phyloP scores from a whole-genome alignment of 208 protist genomes.

The Crithidia sp. region DNA sequence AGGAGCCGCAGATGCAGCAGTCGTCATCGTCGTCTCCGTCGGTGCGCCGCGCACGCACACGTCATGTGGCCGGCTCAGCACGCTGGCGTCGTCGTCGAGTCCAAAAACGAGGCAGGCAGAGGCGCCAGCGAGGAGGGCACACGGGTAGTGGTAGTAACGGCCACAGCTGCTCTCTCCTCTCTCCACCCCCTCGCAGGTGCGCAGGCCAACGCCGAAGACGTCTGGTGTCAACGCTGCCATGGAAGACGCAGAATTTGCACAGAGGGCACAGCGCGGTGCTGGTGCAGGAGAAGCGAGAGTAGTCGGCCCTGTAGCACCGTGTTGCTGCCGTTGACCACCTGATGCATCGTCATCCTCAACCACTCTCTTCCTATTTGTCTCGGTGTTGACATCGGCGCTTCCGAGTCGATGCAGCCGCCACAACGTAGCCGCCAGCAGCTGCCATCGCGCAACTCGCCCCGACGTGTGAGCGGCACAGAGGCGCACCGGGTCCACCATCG shows the following conservation, averaged over 20 bases:
- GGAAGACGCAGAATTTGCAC: not conserved
- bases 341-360: no score
- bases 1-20: not conserved
- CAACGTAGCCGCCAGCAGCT: conserved; percentile 31
- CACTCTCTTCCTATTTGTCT: not conserved
- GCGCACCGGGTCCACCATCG: conserved; percentile 17
- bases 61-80: not conserved
- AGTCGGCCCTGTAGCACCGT: no score
- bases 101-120: conserved; percentile 61
- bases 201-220: conserved; percentile 20
- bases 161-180: conserved; percentile 31
- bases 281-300: no score
- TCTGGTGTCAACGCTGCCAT: not conserved
- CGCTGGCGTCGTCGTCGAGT: conserved; percentile 35
- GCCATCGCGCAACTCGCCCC: conserved; percentile 31
- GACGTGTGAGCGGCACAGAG: conserved; percentile 18
- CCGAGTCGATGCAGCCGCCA: not conserved
- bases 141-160: conserved; percentile 65
- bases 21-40: not conserved
- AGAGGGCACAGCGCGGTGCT: conserved; percentile 17
- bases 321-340: no score
- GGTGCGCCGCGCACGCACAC: conserved; percentile 6
- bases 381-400: not conserved
- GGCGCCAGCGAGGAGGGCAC: conserved; percentile 71
- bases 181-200: conserved; percentile 13